Conservation (phyloP, 164 flowering plant species). For the Aristolochia contorta region DNA sequence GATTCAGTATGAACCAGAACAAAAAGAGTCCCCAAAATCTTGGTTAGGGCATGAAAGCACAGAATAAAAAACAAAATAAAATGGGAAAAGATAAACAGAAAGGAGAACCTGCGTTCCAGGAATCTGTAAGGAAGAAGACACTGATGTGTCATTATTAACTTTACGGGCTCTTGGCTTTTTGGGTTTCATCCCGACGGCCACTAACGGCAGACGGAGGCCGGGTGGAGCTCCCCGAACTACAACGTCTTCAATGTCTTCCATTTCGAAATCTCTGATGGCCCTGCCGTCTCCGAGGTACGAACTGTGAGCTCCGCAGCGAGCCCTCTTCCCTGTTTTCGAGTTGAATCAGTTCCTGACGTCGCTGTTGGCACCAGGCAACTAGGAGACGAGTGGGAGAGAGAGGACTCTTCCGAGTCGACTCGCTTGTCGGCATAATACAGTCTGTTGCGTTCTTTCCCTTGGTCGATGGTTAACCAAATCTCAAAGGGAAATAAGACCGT, state of each 20-base stretch:
- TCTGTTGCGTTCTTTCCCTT: no score
- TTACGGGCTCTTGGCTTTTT: constrained; percentile 25
- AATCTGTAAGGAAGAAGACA: constrained; percentile 25
- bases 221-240: constrained; percentile 63
- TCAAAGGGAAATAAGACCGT: no score
- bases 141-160: constrained; percentile 8
- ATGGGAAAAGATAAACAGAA: not conserved
- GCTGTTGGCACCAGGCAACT: no score
- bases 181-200: constrained; percentile 54
- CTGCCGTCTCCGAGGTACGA: no score
- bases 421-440: no score
- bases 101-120: constrained; percentile 78
- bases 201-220: constrained; percentile 66
- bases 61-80: not conserved
- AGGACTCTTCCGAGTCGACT: no score
- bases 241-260: constrained; percentile 90
- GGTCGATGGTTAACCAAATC: no score
- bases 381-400: no score
- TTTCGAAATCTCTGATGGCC: no score
- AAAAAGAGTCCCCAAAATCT: not conserved
- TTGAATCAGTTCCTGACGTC: no score
- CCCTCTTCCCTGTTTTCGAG: no score
- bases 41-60: not conserved
- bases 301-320: no score
- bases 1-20: not conserved